A percentile compares a stretch with the other conserved stretches of the same genome.
Conservation (phyloP, 352 stramenopile genomes). For the Globisporangium paddicum region DNA sequence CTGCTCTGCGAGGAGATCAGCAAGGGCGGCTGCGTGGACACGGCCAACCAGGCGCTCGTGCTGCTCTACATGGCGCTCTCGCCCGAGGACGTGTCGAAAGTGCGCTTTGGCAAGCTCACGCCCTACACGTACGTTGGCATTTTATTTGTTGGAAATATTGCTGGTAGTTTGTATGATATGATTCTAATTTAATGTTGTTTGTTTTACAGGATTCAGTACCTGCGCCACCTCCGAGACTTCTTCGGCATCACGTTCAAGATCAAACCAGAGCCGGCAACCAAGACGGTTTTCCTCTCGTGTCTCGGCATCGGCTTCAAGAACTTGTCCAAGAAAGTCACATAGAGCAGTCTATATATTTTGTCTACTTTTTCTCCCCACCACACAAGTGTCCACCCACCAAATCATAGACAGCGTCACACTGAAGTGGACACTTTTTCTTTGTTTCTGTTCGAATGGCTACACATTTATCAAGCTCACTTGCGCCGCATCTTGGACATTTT, state of each 20-base stretch:
- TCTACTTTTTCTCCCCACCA: neutral
- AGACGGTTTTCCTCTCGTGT: slow-evolving; percentile 92
- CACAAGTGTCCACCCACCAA: neutral
- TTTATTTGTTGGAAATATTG: neutral
- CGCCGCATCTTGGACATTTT: slow-evolving; percentile 60
- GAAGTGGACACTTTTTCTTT: neutral
- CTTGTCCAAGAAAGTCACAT: slow-evolving; percentile 93
- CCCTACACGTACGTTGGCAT: slow-evolving; percentile 59
- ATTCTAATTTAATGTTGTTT: neutral
- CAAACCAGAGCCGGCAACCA: slow-evolving; percentile 82
- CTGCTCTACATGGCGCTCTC: slow-evolving; percentile 98
- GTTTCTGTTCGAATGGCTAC: neutral
- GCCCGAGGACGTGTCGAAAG: slow-evolving; percentile 96
- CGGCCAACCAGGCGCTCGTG: slow-evolving; percentile 92
- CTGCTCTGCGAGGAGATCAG: slow-evolving; percentile 97
- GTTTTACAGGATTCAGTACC: slow-evolving; percentile 70
- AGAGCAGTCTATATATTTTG: slow-evolving; percentile 23
- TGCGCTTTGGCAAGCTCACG: slow-evolving; percentile 87
- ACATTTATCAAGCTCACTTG: slow-evolving; percentile 34
- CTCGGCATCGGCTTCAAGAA: slow-evolving; percentile 95
- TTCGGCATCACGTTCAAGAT: slow-evolving; percentile 95
- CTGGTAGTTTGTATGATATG: neutral
- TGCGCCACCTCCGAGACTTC: slow-evolving; percentile 90
- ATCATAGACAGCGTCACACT: neutral
- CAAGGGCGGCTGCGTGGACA: slow-evolving; percentile 93